Evolutionary conservation across 1,284 basidiomycete species (phyloP).

Genomic region (Trichosporon faecale): DNA sequence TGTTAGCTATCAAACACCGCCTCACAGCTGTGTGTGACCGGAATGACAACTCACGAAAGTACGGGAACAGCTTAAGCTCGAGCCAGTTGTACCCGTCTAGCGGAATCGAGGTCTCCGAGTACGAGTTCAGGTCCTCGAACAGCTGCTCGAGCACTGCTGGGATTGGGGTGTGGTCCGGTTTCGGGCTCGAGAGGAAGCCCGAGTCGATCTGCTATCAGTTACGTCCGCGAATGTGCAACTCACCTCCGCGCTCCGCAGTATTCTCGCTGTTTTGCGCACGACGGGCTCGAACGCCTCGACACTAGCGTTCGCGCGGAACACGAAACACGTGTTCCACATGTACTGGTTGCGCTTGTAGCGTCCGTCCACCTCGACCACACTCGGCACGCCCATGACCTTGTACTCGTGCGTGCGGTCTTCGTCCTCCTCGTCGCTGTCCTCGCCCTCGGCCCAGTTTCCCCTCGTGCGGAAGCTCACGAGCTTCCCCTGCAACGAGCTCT

Average conservation of each 20-base stretch:
- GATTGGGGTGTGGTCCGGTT: constrained; percentile 65
- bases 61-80: constrained; percentile 92
- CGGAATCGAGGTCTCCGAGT: constrained; percentile 86
- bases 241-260: constrained; percentile 83
- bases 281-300: constrained; percentile 93
- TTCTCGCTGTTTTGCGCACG: constrained; percentile 88
- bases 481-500: constrained; percentile 77
- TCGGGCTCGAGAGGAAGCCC: constrained; percentile 73
- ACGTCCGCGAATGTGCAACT: constrained; percentile 31
- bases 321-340: constrained; percentile 93
- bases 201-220: constrained; percentile 69
- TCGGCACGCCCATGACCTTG: constrained; percentile 84
- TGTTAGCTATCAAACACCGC: background rate
- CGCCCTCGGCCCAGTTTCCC: constrained; percentile 26
- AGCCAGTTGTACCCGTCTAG: constrained; percentile 87
- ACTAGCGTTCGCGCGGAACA: constrained; percentile 83
- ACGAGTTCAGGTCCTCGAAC: constrained; percentile 95
- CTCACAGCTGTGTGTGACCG: background rate
- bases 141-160: constrained; percentile 90
- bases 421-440: constrained; percentile 17
- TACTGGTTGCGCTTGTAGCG: constrained; percentile 82
- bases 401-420: constrained; percentile 51
- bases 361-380: constrained; percentile 60
- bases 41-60: constrained; percentile 62
- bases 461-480: constrained; percentile 63